Evolutionary conservation across 2,329 filamentous ascomycete genomes (phyloP), one percentile per base, ranked within the genome.

Genomic region (Phialophora macrospora): DNA sequence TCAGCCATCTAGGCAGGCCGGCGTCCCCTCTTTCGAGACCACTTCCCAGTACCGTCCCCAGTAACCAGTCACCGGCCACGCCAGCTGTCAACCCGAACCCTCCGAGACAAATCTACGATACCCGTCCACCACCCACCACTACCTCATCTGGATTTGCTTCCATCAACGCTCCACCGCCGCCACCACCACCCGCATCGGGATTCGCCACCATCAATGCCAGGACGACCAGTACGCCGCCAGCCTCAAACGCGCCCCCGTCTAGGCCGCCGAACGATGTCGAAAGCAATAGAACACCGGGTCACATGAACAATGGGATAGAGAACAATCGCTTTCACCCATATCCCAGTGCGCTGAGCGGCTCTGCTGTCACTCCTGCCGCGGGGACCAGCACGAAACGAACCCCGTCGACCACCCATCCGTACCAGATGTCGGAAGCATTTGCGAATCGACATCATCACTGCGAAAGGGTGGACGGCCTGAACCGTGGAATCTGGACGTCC

Each of bases 371-470:
- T 1, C 22, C 57, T 22, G 20, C 60, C 9, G 30, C 55, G 12
- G 57, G 44, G 24, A 49, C 68, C 34, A 62, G 60, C n/a, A 55
- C 46, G 20, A 73, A 72, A 55, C 56, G 71, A 9, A 70, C 70
- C 1, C 69, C 70, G 22, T 72, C 71, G 14, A 72, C 71, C 1
- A 73, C 71, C 11, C 71, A 73, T 60, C 71, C 71, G 7, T 73
- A 73, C 55, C 68, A 70, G 48, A 71, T 72, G 68, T 73, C 71
- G 3, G 71, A 73, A 52, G 71, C 71, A 2, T 73, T 73, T 58
- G 71, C 71, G 3, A 73, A 73, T 51, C 63, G 71, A 51, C 71
- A 73, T 64, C 70, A 72, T 55, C 70, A 73, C 62, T 73, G 71
- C 54, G 71, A 73, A 56, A 61, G 71, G 49, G 68, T 68, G 12